Conservation (phyloP, 2,329 filamentous ascomycete species). For the Thelonectria blattea region DNA sequence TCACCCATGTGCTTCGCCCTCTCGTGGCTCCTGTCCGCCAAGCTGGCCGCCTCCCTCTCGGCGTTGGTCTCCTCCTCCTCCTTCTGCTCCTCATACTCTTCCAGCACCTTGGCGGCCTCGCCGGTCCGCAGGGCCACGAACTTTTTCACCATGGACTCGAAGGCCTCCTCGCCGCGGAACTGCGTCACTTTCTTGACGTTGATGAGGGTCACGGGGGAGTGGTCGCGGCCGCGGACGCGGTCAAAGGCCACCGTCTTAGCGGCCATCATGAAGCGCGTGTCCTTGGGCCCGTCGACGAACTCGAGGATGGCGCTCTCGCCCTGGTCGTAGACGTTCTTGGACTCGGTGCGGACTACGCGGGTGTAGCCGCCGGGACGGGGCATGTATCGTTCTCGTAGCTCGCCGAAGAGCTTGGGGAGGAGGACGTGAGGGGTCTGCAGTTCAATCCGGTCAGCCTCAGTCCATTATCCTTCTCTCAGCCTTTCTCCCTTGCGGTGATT, state of each 20-base stretch:
- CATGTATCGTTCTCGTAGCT: slow-evolving; percentile 79
- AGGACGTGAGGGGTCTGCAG: slow-evolving; percentile 69
- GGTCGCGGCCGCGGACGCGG: slow-evolving; percentile 57
- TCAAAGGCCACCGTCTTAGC: slow-evolving; percentile 80
- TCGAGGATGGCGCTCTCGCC: slow-evolving; percentile 90
- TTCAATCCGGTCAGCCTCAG: slow-evolving; percentile 20
- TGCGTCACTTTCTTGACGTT: slow-evolving; percentile 90
- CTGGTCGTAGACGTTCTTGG: slow-evolving; percentile 82
- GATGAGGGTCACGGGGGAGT: slow-evolving; percentile 74
- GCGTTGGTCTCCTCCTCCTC: slow-evolving; percentile 16
- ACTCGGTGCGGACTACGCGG: slow-evolving; percentile 89
- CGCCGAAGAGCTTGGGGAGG: slow-evolving; percentile 86
- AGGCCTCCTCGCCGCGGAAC: slow-evolving; percentile 69
- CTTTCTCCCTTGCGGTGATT: neutral
- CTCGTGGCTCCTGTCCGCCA: slow-evolving; percentile 39
- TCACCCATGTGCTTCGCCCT: slow-evolving; percentile 43
- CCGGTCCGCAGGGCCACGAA: slow-evolving; percentile 42
- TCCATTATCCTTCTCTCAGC: neutral
- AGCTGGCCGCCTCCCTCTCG: slow-evolving; percentile 29
- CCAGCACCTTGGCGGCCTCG: slow-evolving; percentile 27
- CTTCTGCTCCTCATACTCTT: slow-evolving; percentile 19
- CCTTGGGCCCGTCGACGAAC: slow-evolving; percentile 90
- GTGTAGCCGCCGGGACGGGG: slow-evolving; percentile 90
- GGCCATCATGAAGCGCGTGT: slow-evolving; percentile 94
- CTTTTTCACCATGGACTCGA: slow-evolving; percentile 68